Evolutionary conservation across 2,329 filamentous ascomycete genomes (phyloP).

Genomic region (Phialemonium atrogriseum): DNA sequence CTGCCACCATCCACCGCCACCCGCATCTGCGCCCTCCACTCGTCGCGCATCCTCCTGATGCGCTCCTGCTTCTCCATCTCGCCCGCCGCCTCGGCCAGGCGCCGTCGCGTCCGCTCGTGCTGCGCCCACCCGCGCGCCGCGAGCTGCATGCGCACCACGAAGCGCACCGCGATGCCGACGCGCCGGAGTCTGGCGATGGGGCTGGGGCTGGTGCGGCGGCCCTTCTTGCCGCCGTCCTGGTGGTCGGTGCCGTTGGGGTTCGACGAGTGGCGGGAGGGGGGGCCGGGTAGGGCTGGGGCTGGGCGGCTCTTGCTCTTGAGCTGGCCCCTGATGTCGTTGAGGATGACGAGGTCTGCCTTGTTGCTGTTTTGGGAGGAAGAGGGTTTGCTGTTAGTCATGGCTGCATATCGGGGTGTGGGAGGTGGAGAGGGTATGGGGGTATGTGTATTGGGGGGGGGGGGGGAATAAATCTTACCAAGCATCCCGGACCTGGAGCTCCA

Average conservation of each 20-base stretch:
- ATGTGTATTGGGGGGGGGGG: slow-evolving; percentile 2
- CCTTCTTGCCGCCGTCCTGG: slow-evolving; percentile 1
- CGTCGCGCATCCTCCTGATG: slow-evolving; percentile 29
- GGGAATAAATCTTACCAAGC: slow-evolving; percentile 64
- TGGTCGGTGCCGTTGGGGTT: slow-evolving; percentile 11
- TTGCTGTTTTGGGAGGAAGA: slow-evolving; percentile 53
- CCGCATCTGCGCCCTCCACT: slow-evolving; percentile 19
- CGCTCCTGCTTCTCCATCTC: slow-evolving; percentile 35
- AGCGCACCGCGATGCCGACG: slow-evolving; percentile 39
- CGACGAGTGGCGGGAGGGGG: slow-evolving; percentile 27
- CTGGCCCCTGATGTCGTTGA: slow-evolving; percentile 70
- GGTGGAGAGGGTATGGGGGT: slow-evolving; percentile 2
- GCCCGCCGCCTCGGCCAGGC: slow-evolving; percentile 40
- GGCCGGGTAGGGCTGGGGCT: slow-evolving; percentile 19
- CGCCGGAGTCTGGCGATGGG: slow-evolving; percentile 27
- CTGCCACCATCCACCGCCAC: slow-evolving; percentile 1
- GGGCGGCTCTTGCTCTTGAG: slow-evolving; percentile 28
- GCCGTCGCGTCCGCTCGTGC: slow-evolving; percentile 41
- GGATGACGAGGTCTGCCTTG: slow-evolving; percentile 78
- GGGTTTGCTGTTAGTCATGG: slow-evolving; percentile 3
- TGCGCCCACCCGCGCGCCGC: slow-evolving; percentile 39
- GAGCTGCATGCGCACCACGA: slow-evolving; percentile 42
- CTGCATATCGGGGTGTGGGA: no score
- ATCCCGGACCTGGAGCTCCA: slow-evolving; percentile 75
- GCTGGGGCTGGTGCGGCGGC: slow-evolving; percentile 7